Conservation (phyloP, 75 land plant genomes). For the Cryptomeria japonica region DNA sequence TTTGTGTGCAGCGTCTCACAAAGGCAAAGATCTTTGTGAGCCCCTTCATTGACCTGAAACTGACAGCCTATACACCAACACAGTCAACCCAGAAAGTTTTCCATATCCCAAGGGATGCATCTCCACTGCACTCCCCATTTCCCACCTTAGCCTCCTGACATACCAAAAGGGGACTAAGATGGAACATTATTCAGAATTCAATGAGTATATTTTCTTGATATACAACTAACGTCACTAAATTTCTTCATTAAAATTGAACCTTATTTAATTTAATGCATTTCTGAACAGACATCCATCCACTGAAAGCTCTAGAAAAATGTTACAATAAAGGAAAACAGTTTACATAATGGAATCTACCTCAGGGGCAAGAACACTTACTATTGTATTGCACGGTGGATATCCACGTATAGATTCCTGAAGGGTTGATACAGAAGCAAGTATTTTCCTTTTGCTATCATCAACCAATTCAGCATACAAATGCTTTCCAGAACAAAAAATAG, state of each 20-base stretch:
- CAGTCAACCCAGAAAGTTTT: background rate
- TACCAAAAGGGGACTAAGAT: background rate
- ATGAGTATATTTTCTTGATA: background rate
- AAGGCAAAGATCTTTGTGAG: background rate
- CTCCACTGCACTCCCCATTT: background rate
- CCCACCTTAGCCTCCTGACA: background rate
- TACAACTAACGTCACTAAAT: background rate
- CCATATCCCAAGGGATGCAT: background rate
- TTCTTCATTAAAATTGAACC: background rate
- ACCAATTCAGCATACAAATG: conserved; percentile 72
- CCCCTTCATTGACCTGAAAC: background rate
- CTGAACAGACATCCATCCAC: background rate
- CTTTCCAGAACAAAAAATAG: conserved; percentile 75
- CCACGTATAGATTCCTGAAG: conserved; percentile 51
- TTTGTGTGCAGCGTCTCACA: background rate
- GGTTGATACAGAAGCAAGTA: conserved; percentile 57
- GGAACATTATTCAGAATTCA: background rate
- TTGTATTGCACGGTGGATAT: conserved; percentile 39
- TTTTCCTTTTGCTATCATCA: conserved; percentile 66
- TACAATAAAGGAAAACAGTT: background rate
- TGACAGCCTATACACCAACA: background rate
- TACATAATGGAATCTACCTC: background rate
- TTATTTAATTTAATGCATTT: background rate
- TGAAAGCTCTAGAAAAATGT: background rate
- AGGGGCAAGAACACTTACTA: conserved; percentile 28